Percentiles rank a stretch among this genome's conserved stretches.
These are phyloP conservation scores for Lactarius hengduanensis DNA, from an alignment of 768 basidiomycete species.

Conservation along the genomic window DNA sequence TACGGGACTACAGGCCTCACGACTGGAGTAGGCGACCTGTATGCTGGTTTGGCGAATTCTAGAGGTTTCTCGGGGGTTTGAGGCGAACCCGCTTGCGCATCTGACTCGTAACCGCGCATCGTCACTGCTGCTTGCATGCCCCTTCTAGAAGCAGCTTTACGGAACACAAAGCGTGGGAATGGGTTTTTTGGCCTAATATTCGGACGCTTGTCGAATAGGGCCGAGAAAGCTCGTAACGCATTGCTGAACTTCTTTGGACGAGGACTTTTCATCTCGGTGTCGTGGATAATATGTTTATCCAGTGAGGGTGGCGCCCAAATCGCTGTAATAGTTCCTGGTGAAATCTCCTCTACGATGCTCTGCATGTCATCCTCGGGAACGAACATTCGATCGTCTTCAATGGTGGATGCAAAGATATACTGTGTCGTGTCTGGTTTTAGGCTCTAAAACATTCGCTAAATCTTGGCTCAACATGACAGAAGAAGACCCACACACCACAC, in stretches of 20 bases:
- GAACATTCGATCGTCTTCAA: conserved; percentile 1
- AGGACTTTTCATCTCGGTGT: not conserved
- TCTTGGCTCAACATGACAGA: not conserved
- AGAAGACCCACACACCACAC: not conserved
- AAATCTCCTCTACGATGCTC: not conserved
- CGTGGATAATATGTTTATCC: not conserved
- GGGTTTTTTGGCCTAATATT: not conserved
- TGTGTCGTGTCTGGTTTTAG: not conserved
- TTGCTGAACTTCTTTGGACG: not conserved
- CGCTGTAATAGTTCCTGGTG: not conserved
- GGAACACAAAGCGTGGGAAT: not conserved
- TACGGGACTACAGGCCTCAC: not conserved
- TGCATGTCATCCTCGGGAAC: conserved; percentile 3
- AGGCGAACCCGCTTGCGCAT: not conserved
- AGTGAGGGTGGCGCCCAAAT: not conserved
- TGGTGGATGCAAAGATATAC: not conserved
- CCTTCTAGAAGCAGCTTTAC: not conserved
- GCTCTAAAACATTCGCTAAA: not conserved
- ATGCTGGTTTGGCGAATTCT: not conserved
- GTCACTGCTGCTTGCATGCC: not conserved
- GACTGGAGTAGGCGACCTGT: not conserved
- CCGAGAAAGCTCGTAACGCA: not conserved
- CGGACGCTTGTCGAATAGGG: not conserved
- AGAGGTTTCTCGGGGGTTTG: not conserved
- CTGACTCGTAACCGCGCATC: not conserved